Evolutionary conservation across 2,329 filamentous ascomycete species (phyloP), one percentile per base, ranked within the genome.

Genomic region (Aspergillus bombycis): DNA sequence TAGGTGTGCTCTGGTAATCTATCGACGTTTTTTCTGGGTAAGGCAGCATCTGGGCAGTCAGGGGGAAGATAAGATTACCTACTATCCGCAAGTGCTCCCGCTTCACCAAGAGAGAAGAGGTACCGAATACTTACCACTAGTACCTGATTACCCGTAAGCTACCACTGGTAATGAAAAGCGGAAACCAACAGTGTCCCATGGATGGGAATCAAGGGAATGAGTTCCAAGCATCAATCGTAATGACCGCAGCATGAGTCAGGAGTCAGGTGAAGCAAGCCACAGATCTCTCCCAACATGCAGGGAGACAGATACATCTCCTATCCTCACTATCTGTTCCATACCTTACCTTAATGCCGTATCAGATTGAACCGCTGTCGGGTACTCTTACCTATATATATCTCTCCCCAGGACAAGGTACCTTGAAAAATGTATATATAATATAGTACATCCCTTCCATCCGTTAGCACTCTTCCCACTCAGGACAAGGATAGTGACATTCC

Each of bases 401-500:
- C 50, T 19, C 48, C 12, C 3, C 4, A 34, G 34, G 14, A 36
- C 11, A 14, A 36, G 34, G 4, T 36, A 36, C 14, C 2, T 8
- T 36, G 2, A 16, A 14, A 36, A 36, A 36, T 14, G 34, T 36
- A 36, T 6, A 28, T 28, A 28, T 28, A 28, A 5, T 28, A 28
- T 32, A 4, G 10, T 16, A 36, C 34, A 36, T 36, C n/a, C 28
- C 28, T 34, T 38, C 30, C 52, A 36, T 54, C 21, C 52, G 28
- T 38, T 9, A 55, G 30, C 23, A 38, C 52, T 3, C 34, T 14
- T 36, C 14, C 32, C 26, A 12, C 32, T 6, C 30, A 38, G 1
- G 21, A 26, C n/a, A 23, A 55, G 52, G 38, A 55, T 55, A 32
- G 52, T 55, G 52, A 55, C 52, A 55, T 55, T 55, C 52, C 52